A percentile compares a stretch with the other conserved stretches of the same genome.
These are phyloP conservation scores for Dryas alaskensis DNA, from an alignment of 306 rosid genomes.

Conservation along the genomic window DNA sequence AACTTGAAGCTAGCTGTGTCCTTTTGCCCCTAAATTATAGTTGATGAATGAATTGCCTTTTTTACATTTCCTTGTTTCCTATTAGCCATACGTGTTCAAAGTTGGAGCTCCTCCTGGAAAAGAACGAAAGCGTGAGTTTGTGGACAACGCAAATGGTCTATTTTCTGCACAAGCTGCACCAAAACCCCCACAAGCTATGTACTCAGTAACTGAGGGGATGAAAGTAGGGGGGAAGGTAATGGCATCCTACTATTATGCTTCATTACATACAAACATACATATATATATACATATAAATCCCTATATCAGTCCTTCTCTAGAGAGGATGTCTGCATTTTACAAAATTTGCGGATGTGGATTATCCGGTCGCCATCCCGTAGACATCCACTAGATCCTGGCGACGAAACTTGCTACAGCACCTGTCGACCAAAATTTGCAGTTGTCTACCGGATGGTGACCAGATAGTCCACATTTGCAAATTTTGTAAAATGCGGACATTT, in stretches of 20 bases:
- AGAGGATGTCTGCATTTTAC: too few species aligned
- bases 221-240: conserved; percentile 85
- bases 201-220: conserved; percentile 77
- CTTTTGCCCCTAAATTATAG: neutral
- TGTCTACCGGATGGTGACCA: too few species aligned
- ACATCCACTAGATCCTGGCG: too few species aligned
- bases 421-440: too few species aligned
- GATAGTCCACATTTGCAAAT: too few species aligned
- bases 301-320: too few species aligned
- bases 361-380: too few species aligned
- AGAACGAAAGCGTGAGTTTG: conserved; percentile 91
- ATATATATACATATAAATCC: too few species aligned
- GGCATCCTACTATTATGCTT: conserved; percentile 2
- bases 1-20: too few species aligned
- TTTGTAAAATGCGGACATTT: too few species aligned
- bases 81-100: conserved; percentile 79
- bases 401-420: too few species aligned
- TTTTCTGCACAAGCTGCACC: conserved; percentile 99
- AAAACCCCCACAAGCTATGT: conserved; percentile 88
- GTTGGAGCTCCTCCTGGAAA: conserved; percentile 89
- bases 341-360: too few species aligned
- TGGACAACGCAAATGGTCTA: conserved; percentile 85
- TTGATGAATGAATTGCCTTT: neutral
- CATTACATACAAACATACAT: neutral
- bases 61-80: conserved; percentile 14